Percentiles rank a stretch among this genome's conserved stretches.
Conservation (phyloP, 495 filamentous ascomycete species). For the Hypoxylon crocopeplum region DNA sequence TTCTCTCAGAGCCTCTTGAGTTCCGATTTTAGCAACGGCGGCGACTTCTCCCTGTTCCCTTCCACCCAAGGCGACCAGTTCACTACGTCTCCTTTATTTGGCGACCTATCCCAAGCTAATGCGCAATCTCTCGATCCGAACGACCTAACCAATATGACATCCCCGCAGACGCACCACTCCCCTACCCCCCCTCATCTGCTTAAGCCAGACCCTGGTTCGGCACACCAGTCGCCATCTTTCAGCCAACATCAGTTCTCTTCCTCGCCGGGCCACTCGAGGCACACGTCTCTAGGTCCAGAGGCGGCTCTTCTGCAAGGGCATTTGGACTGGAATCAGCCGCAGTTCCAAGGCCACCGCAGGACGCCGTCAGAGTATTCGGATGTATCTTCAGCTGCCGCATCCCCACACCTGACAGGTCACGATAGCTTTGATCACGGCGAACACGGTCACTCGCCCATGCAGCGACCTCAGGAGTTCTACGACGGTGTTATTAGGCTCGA, state of each 20-base stretch:
- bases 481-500: constrained; percentile 79
- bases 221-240: constrained; percentile 63
- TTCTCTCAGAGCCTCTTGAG: constrained; percentile 48
- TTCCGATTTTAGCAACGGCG: constrained; percentile 49
- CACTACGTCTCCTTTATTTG: constrained; percentile 57
- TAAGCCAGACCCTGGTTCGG: constrained; percentile 66
- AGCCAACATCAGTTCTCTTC: constrained; percentile 63
- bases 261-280: constrained; percentile 70
- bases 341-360: constrained; percentile 80
- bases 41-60: constrained; percentile 63
- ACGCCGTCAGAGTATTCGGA: constrained; percentile 92
- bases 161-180: constrained; percentile 63
- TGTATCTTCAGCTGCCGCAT: constrained; percentile 76
- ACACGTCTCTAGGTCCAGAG: constrained; percentile 81
- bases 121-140: constrained; percentile 51
- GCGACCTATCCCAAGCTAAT: constrained; percentile 64
- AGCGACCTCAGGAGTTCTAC: constrained; percentile 79
- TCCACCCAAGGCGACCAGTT: constrained; percentile 49
- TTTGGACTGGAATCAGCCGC: constrained; percentile 74
- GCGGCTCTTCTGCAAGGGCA: constrained; percentile 73
- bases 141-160: constrained; percentile 72
- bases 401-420: constrained; percentile 78
- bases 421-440: constrained; percentile 80
- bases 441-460: constrained; percentile 78
- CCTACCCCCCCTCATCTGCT: constrained; percentile 75